Conservation (phyloP, 805 yeast genomes). For the Jamesozyma piceae region DNA sequence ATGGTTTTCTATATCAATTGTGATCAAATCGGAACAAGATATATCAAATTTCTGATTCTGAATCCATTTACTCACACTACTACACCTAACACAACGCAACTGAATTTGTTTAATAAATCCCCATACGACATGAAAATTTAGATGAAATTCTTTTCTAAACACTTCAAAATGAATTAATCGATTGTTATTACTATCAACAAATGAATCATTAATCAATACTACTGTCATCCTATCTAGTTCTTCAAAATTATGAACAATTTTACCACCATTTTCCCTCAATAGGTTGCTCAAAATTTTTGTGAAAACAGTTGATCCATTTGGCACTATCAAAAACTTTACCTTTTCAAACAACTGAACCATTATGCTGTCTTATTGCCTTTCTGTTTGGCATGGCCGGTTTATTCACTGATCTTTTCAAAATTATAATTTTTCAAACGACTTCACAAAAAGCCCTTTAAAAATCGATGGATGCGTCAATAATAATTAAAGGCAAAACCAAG, state of each 20-base stretch:
- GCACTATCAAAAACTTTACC: constrained; percentile 12
- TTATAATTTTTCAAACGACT: too few relatives aligned
- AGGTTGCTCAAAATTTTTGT: constrained; percentile 11
- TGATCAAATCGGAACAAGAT: constrained; percentile 1
- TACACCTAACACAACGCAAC: constrained; percentile 10
- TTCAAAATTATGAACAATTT: constrained; percentile 4
- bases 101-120: constrained; percentile 4
- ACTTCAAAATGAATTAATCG: constrained; percentile 9
- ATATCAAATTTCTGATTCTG: constrained; percentile 5
- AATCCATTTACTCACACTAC: constrained; percentile 16
- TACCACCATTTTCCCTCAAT: constrained; percentile 19
- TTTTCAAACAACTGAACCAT: neutral
- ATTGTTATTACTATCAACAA: constrained; percentile 9
- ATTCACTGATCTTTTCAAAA: too few relatives aligned
- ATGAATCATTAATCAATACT: constrained; percentile 22
- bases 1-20: neutral
- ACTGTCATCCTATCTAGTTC: constrained; percentile 6
- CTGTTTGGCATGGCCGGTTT: too few relatives aligned
- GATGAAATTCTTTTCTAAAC: constrained; percentile 18
- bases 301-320: constrained; percentile 13
- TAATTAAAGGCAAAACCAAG: too few relatives aligned
- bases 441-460: too few relatives aligned
- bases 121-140: constrained; percentile 7
- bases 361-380: too few relatives aligned
- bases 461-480: too few relatives aligned